Evolutionary conservation across 257 asterid species (phyloP).

Genomic region (Perilla frutescens): DNA sequence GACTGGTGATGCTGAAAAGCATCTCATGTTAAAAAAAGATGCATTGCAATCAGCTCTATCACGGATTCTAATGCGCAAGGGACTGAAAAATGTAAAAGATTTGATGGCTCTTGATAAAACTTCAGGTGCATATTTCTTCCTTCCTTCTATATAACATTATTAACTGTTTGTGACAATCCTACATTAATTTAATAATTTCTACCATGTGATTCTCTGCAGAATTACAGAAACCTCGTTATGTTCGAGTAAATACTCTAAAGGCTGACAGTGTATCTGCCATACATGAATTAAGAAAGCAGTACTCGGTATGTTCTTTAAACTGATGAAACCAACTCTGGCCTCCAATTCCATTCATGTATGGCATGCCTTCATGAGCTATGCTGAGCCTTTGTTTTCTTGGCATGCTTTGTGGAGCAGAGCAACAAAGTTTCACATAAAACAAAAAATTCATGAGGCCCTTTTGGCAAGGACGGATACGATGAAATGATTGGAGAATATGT

Average conservation of each 20-base stretch:
- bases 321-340: background rate
- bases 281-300: constrained; percentile 59
- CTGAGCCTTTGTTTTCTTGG: background rate
- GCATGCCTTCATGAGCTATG: constrained; percentile 4
- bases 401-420: background rate
- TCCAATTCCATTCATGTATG: constrained; percentile 3
- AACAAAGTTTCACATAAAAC: background rate
- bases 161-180: constrained; percentile 12
- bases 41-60: constrained; percentile 65
- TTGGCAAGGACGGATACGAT: background rate
- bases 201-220: constrained; percentile 50
- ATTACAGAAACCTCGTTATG: constrained; percentile 78
- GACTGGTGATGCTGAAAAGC: constrained; percentile 88
- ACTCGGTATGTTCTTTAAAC: constrained; percentile 50
- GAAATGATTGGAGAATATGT: background rate
- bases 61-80: constrained; percentile 54
- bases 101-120: constrained; percentile 60
- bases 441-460: background rate
- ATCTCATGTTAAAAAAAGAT: constrained; percentile 62
- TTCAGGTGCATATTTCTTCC: constrained; percentile 51
- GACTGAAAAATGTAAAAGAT: constrained; percentile 61
- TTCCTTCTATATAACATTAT: background rate
- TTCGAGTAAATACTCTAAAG: constrained; percentile 91
- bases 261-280: constrained; percentile 62
- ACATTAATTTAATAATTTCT: background rate